These are phyloP conservation scores for Fistulifera pelliculosa DNA, from an alignment of 108 stramenopile species.

Conservation along the genomic window DNA sequence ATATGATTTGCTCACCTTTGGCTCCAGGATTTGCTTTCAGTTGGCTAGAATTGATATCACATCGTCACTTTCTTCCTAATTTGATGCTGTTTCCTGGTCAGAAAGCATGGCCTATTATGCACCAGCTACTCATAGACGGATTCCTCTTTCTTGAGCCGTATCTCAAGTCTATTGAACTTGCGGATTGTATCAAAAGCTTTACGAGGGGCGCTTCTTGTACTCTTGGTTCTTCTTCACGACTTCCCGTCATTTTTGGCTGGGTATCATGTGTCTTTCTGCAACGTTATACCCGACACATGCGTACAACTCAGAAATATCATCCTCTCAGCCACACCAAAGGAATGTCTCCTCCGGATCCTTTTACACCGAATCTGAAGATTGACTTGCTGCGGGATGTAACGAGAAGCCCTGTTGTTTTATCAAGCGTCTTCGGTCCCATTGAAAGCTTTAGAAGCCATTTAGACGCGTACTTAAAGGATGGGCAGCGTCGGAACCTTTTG, in stretches of 20 bases:
- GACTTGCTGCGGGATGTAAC: slow-evolving; percentile 93
- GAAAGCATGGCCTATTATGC: slow-evolving; percentile 91
- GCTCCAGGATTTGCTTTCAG: slow-evolving; percentile 87
- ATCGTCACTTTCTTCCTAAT: slow-evolving; percentile 93
- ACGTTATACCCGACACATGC: slow-evolving; percentile 94
- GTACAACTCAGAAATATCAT: slow-evolving; percentile 97
- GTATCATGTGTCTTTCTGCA: slow-evolving; percentile 95
- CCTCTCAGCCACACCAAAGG: slow-evolving; percentile 95
- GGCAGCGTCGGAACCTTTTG: slow-evolving; percentile 76
- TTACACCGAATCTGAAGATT: slow-evolving; percentile 97
- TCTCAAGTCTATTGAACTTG: slow-evolving; percentile 70
- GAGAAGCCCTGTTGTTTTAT: slow-evolving; percentile 81
- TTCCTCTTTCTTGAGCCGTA: slow-evolving; percentile 92
- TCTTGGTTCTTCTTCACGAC: slow-evolving; percentile 97
- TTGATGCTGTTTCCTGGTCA: slow-evolving; percentile 79
- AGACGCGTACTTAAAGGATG: slow-evolving; percentile 86
- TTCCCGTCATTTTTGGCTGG: slow-evolving; percentile 95
- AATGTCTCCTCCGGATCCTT: slow-evolving; percentile 96
- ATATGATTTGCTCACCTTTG: slow-evolving; percentile 1
- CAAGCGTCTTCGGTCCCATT: slow-evolving; percentile 78
- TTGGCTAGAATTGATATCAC: slow-evolving; percentile 97
- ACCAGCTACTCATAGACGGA: slow-evolving; percentile 92
- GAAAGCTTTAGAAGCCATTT: slow-evolving; percentile 65
- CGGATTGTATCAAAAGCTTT: slow-evolving; percentile 87
- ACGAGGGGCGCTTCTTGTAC: slow-evolving; percentile 93